Percentiles rank a stretch among this genome's conserved stretches.
Conservation (phyloP, 2,329 filamentous ascomycete species). For the Colletotrichum tropicale region DNA sequence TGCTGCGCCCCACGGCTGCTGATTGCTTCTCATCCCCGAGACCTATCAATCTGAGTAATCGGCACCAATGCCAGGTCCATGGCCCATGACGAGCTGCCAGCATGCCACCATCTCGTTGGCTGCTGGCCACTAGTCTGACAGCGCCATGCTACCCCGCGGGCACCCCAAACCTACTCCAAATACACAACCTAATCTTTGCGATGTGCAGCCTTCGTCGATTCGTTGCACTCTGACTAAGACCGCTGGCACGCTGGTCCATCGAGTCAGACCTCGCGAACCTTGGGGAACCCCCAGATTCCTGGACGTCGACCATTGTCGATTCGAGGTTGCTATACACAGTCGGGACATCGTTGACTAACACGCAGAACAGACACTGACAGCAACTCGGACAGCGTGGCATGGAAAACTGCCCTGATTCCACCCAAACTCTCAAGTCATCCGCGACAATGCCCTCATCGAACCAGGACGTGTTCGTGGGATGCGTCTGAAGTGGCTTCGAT, state of each 20-base stretch:
- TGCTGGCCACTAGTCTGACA: not conserved
- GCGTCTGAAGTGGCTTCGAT: not conserved
- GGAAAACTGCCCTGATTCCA: not conserved
- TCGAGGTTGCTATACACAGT: not conserved
- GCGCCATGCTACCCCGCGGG: not conserved
- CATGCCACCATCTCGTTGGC: not conserved
- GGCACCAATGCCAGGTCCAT: not conserved
- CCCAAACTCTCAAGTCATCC: not conserved
- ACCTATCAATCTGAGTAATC: not conserved
- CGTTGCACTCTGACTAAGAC: not conserved
- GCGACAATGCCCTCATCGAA: not conserved
- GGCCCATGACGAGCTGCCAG: not conserved
- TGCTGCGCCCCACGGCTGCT: not conserved
- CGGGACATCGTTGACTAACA: not conserved
- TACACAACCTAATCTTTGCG: slow-evolving; percentile 3
- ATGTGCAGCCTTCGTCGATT: not conserved
- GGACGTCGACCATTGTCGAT: not conserved
- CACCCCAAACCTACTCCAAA: not conserved
- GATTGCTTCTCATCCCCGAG: not conserved
- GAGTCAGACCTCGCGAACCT: not conserved
- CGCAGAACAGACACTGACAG: not conserved
- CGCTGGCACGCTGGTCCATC: not conserved
- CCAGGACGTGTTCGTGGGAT: not conserved
- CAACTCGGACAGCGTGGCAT: not conserved
- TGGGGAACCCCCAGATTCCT: not conserved